Evolutionary conservation across 1,284 basidiomycete genomes (phyloP).

Genomic region (Ceratobasidium sp.): DNA sequence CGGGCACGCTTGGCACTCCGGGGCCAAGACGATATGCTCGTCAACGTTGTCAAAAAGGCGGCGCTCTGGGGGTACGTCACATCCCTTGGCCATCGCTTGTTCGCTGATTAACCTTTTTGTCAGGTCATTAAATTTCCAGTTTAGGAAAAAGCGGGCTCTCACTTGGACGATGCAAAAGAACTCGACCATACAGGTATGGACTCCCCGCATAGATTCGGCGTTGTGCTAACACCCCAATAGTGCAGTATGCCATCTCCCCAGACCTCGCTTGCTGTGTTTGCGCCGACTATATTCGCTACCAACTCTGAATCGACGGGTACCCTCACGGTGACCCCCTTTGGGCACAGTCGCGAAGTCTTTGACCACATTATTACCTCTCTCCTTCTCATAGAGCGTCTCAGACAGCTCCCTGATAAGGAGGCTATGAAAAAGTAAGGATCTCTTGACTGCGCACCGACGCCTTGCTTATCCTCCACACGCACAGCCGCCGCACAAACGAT

Average conservation of each 20-base stretch:
- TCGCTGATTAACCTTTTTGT: not conserved
- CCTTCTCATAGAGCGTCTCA: constrained; percentile 29
- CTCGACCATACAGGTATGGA: constrained; percentile 21
- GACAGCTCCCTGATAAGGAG: constrained; percentile 34
- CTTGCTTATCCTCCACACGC: not conserved
- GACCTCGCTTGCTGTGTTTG: constrained; percentile 21
- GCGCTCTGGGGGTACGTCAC: constrained; percentile 18
- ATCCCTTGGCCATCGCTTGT: not conserved
- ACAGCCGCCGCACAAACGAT: constrained; percentile 27
- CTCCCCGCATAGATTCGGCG: not conserved
- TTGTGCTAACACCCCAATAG: not conserved
- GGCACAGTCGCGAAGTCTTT: constrained; percentile 27
- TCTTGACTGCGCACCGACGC: not conserved
- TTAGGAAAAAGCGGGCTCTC: constrained; percentile 24
- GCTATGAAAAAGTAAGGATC: constrained; percentile 25
- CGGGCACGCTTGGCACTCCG: constrained; percentile 23
- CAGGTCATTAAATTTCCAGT: constrained; percentile 33
- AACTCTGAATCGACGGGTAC: constrained; percentile 28
- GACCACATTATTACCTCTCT: constrained; percentile 28
- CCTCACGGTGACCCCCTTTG: constrained; percentile 22
- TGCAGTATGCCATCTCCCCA: constrained; percentile 17
- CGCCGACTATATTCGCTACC: constrained; percentile 29
- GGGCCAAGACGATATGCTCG: constrained; percentile 35
- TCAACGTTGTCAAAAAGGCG: constrained; percentile 31
- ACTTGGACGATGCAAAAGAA: constrained; percentile 33